Evolutionary conservation across 306 rosid genomes (phyloP).

Genomic region (Trichosanthes truncata): DNA sequence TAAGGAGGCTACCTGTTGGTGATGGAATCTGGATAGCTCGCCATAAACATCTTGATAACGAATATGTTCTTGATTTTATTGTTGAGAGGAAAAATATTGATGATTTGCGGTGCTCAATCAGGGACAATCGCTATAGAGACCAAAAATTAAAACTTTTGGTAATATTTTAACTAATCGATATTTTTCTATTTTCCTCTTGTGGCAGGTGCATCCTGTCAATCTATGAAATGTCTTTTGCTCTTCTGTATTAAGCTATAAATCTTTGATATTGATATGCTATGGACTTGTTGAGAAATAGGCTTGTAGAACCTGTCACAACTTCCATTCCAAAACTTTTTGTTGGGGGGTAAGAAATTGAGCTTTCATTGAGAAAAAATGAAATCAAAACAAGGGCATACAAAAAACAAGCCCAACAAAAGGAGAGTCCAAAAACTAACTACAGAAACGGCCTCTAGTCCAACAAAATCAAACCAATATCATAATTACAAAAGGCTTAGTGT

Average conservation of each 20-base stretch:
- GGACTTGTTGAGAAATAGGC: not conserved
- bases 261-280: not conserved
- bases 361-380: no score
- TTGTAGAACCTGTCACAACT: not conserved
- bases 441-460: no score
- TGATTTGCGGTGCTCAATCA: slow-evolving; percentile 82
- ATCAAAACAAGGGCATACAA: no score
- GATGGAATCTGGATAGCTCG: slow-evolving; percentile 96
- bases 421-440: no score
- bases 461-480: no score
- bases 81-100: slow-evolving; percentile 84
- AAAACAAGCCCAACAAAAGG: no score
- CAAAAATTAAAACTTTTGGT: slow-evolving; percentile 87
- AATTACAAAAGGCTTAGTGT: no score
- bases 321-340: not conserved
- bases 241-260: not conserved
- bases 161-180: slow-evolving; percentile 18
- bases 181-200: not conserved
- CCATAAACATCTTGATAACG: slow-evolving; percentile 54
- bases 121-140: slow-evolving; percentile 91
- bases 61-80: slow-evolving; percentile 90
- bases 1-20: slow-evolving; percentile 85
- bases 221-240: not conserved
- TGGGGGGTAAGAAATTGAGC: no score
- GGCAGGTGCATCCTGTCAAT: not conserved